Evolutionary conservation across 345 rosid species (phyloP).

Genomic region (Ceriops tagal): DNA sequence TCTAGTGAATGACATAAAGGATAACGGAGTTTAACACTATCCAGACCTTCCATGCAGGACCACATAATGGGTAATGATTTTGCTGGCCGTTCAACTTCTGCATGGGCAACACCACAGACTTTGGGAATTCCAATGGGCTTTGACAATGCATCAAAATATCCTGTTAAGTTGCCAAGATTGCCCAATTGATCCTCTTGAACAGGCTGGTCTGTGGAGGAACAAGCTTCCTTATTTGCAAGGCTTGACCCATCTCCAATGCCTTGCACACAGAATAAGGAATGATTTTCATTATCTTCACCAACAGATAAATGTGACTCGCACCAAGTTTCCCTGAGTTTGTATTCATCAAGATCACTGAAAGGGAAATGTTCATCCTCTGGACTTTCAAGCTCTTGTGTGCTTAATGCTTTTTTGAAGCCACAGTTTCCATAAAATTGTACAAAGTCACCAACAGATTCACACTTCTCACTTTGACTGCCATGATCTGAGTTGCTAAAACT

Average conservation of each 20-base stretch:
- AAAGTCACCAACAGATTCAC: constrained; percentile 23
- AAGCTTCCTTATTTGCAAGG: constrained; percentile 19
- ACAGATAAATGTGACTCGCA: constrained; percentile 24
- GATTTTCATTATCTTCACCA: constrained; percentile 23
- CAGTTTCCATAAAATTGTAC: constrained; percentile 22
- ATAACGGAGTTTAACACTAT: constrained; percentile 19
- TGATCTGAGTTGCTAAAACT: constrained; percentile 23
- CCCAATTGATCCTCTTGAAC: constrained; percentile 19
- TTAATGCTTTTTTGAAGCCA: constrained; percentile 24
- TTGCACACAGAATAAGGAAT: constrained; percentile 19
- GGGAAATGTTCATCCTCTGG: constrained; percentile 71
- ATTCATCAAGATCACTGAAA: constrained; percentile 59
- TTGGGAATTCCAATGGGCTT: constrained; percentile 47
- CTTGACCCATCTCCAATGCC: constrained; percentile 16
- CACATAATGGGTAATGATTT: constrained; percentile 71
- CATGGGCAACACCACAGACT: constrained; percentile 22
- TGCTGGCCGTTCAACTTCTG: constrained; percentile 36
- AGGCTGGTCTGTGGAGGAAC: constrained; percentile 22
- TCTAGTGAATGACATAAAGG: constrained; percentile 67
- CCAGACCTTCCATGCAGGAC: constrained; percentile 29
- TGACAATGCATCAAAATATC: constrained; percentile 30
- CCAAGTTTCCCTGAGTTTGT: constrained; percentile 24
- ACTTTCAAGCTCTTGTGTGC: constrained; percentile 36
- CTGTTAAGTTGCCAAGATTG: constrained; percentile 31
- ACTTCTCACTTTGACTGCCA: constrained; percentile 27